A percentile compares a stretch with the other conserved stretches of the same genome.
Conservation (phyloP, 257 asterid species). For the Nicotiana undulata region DNA sequence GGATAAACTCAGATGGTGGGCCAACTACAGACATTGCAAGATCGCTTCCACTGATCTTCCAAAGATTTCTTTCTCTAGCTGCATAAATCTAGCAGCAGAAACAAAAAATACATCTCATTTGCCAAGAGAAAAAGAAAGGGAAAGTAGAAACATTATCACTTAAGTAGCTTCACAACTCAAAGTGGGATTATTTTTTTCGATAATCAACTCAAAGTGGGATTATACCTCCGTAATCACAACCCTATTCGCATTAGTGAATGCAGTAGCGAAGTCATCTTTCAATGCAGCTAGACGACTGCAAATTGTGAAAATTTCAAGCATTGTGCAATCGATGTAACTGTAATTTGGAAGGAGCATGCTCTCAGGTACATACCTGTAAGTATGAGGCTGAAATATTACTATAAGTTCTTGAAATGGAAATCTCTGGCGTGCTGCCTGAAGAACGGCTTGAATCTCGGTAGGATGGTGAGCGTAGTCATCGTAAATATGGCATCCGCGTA, state of each 20-base stretch:
- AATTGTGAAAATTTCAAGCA: neutral
- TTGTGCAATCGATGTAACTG: neutral
- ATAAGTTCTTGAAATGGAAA: constrained; percentile 26
- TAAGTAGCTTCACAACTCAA: neutral
- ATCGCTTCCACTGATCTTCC: constrained; percentile 19
- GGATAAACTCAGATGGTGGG: constrained; percentile 24
- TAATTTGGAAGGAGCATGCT: neutral
- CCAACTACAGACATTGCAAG: constrained; percentile 26
- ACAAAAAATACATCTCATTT: neutral
- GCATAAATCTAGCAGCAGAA: constrained; percentile 21
- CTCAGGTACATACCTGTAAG: constrained; percentile 22
- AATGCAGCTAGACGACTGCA: constrained; percentile 33
- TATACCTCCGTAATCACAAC: constrained; percentile 35
- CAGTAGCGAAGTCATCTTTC: constrained; percentile 27
- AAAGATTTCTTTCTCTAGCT: constrained; percentile 28
- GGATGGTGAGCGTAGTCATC: constrained; percentile 47
- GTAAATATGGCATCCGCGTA: constrained; percentile 22
- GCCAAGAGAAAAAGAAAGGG: neutral
- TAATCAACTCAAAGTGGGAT: neutral
- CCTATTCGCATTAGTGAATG: constrained; percentile 26
- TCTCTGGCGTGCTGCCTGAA: constrained; percentile 31
- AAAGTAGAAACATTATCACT: neutral
- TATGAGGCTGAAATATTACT: constrained; percentile 37
- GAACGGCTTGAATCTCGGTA: constrained; percentile 20
- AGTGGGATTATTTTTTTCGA: neutral